Base-by-base conservation (phyloP, 108 stramenopile genomes). In the Nannochloropsis salina region DNA sequence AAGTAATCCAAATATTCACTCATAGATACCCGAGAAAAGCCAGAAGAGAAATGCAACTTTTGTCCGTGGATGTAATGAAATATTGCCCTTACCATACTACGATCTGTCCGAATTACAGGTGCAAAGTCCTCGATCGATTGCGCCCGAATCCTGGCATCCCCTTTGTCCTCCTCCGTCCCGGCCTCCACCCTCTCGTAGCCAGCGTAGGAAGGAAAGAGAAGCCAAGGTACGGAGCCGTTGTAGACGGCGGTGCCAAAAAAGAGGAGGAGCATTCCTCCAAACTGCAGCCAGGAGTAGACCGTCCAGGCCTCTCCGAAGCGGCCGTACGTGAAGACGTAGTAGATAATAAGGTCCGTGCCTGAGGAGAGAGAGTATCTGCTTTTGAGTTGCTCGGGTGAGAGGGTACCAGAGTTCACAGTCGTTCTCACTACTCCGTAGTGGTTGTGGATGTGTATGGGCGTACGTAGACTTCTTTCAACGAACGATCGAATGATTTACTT, bases 161-260 rank as follows among this genome's bases (percentile, higher is more conserved):
- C 81, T 41, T 6, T 40, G 3, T 8, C 81, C 3, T 81, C 81
- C 81, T 81, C 81, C 31, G 31, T 31, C 40, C 81, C 81, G 22
- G n/a, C 81, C 81, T 31, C 81, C 3, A 81, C 41, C 40, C 6
- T 31, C 18, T 81, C 81, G 5, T 81, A 81, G 22, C 31, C 81
- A 15, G n/a, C 15, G 61, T 15, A 74, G 47, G 47, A 51, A 15
- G 61, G 81, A 12, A 31, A 31, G 40, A 81, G 40, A 31, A 41
- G 81, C 81, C 81, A 81, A 3, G 40, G 84, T 22, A 96, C 80
- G 21, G 93, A 94, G 45, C 98, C 98, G 91, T 98, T 98, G 94
- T 98, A 98, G 47, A 98, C 92, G 9, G 93, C 94, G 22, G 98
- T 98, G 86, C 98, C 98, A 83, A 97, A 95, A 80, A 98, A 89